Conservation (phyloP, 1,284 basidiomycete species). For the Cutaneotrichosporon mucoides region DNA sequence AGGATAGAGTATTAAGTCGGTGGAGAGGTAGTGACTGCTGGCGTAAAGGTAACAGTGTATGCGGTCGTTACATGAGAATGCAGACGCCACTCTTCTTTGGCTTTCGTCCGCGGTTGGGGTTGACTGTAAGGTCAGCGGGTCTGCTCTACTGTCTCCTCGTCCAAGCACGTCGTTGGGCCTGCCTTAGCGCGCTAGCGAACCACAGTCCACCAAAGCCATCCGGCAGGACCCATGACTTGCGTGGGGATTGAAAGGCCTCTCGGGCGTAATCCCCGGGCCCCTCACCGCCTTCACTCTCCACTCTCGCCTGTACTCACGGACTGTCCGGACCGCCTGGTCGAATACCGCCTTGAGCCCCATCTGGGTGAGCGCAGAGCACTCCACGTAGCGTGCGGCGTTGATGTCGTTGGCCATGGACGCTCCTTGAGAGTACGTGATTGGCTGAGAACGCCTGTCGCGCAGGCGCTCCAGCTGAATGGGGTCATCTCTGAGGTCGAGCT, state of each 20-base stretch:
- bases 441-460: slow-evolving; percentile 89
- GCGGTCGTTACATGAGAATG: slow-evolving; percentile 37
- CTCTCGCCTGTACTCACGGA: slow-evolving; percentile 57
- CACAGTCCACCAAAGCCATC: too few species aligned
- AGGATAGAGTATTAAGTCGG: neutral
- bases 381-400: slow-evolving; percentile 46
- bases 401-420: slow-evolving; percentile 90
- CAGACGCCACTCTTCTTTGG: slow-evolving; percentile 38
- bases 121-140: slow-evolving; percentile 25
- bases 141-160: too few species aligned
- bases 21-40: neutral
- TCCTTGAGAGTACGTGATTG: slow-evolving; percentile 80
- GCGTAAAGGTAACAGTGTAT: neutral
- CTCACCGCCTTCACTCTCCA: too few species aligned
- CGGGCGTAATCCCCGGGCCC: too few species aligned
- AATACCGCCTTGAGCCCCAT: slow-evolving; percentile 96
- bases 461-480: slow-evolving; percentile 84
- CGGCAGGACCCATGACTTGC: too few species aligned
- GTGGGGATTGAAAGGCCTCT: too few species aligned
- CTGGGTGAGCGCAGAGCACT: slow-evolving; percentile 76
- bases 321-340: slow-evolving; percentile 83
- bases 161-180: too few species aligned
- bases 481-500: slow-evolving; percentile 96
- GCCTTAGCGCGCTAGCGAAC: neutral
- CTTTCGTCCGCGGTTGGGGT: slow-evolving; percentile 41